phyloP scores from a whole-genome alignment of 2,329 filamentous ascomycete genomes.

The Phialophora macrospora region DNA sequence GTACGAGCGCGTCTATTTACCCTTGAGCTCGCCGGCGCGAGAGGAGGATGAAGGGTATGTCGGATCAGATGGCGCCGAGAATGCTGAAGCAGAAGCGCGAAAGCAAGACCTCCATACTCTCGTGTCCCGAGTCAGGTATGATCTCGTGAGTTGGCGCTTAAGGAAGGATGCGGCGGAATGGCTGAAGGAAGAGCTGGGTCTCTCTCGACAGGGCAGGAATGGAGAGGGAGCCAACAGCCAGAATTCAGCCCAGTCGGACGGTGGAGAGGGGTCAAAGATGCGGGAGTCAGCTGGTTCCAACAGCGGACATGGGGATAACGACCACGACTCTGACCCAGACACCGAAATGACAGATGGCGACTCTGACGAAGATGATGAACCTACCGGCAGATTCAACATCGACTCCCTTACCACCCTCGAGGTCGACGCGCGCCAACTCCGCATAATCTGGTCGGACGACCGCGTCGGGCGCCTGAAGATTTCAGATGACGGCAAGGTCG shows the following conservation, averaged over 20 bases:
- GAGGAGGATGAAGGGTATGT: slow-evolving; percentile 32
- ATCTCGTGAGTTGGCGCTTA: slow-evolving; percentile 51
- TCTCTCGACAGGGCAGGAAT: not conserved
- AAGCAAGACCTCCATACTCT: slow-evolving; percentile 48
- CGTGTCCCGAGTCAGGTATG: slow-evolving; percentile 47
- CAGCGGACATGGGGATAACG: not conserved
- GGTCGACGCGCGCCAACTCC: slow-evolving; percentile 50
- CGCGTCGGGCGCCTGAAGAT: slow-evolving; percentile 52
- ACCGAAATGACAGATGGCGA: slow-evolving; percentile 7
- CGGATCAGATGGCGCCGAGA: slow-evolving; percentile 34
- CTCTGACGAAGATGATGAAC: slow-evolving; percentile 22
- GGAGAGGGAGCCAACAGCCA: not conserved
- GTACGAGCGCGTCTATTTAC: slow-evolving; percentile 47
- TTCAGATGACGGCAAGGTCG: slow-evolving; percentile 48
- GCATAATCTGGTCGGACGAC: slow-evolving; percentile 52
- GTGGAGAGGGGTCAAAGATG: not conserved
- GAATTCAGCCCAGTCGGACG: not conserved
- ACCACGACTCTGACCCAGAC: not conserved
- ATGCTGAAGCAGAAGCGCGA: slow-evolving; percentile 28
- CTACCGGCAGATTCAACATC: slow-evolving; percentile 42
- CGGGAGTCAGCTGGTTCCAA: not conserved
- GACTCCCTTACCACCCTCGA: slow-evolving; percentile 45
- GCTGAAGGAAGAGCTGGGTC: slow-evolving; percentile 33
- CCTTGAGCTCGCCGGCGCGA: slow-evolving; percentile 24
- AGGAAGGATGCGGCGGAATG: slow-evolving; percentile 46